Evolutionary conservation across 1,284 basidiomycete species (phyloP).

Genomic region (Marasmius sp.): DNA sequence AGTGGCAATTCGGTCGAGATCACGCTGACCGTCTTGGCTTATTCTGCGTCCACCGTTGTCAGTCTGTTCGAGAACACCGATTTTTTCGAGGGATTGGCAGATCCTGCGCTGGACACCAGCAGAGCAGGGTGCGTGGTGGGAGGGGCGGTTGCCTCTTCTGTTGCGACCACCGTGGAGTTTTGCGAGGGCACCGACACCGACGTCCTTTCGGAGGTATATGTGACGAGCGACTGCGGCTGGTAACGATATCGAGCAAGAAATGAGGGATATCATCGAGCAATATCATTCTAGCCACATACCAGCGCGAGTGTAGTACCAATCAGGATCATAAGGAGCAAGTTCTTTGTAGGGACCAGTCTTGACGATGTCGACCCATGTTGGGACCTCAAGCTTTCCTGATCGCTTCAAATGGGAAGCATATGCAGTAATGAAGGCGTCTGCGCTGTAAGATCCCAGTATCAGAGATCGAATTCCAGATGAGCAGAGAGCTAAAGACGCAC

Average conservation of each 20-base stretch:
- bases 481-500: slow-evolving; percentile 42
- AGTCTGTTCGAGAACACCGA: slow-evolving; percentile 94
- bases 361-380: slow-evolving; percentile 98
- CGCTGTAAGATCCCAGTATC: slow-evolving; percentile 45
- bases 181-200: slow-evolving; percentile 93
- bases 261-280: not conserved
- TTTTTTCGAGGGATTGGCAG: slow-evolving; percentile 97
- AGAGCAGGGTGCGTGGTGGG: slow-evolving; percentile 90
- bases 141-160: slow-evolving; percentile 92
- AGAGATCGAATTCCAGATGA: slow-evolving; percentile 17
- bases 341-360: slow-evolving; percentile 99
- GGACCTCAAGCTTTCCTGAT: slow-evolving; percentile 97
- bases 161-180: slow-evolving; percentile 98
- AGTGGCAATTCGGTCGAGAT: slow-evolving; percentile 98
- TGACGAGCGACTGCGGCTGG: slow-evolving; percentile 95
- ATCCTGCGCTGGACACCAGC: slow-evolving; percentile 88
- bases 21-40: slow-evolving; percentile 95
- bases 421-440: slow-evolving; percentile 88
- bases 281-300: slow-evolving; percentile 52
- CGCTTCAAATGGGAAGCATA: slow-evolving; percentile 95
- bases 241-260: slow-evolving; percentile 7
- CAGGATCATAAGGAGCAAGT: slow-evolving; percentile 97
- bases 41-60: slow-evolving; percentile 96
- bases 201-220: slow-evolving; percentile 99
- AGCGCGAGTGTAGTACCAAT: slow-evolving; percentile 99